Base-by-base conservation (phyloP, 257 asterid species). In the Nicotiana benthamiana region DNA sequence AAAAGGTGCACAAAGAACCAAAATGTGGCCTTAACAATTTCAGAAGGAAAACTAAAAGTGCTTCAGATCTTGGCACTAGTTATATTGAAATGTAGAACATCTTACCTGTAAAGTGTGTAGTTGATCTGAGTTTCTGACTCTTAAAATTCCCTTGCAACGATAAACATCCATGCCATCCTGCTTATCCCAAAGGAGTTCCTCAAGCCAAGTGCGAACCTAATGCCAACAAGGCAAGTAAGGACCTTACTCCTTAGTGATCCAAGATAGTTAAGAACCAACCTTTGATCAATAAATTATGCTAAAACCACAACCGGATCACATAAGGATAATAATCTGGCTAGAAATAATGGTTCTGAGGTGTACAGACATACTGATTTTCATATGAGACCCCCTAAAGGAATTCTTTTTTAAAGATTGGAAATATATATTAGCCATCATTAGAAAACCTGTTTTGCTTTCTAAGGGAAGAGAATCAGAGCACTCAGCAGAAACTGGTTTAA, bases 141-240 rank as follows among this genome's bases (percentile, higher is more conserved):
- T 92, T 76, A 95, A 65, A 87, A 95, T 82, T 79, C 99, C 99
- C 85, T 93, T 95, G 89, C 99, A 92, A 24, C 99, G 94, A 80
- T 95, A 95, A 75, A 93, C 90, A 89, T 95, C 98, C 98, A 95
- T 95, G 87, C 86, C 93, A 76, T 92, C 83, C 83, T 91, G 92
- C 65, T 92, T 93, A 46, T 93, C 98, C 99, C 99, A 93, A 65
- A 95, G 97, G 79, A 95, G 86, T 82, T 95, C 99, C 86, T 95
- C 99, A 72, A 95, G 89, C 96, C 99, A 93, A 68, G 82, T 40
- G 54, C 88, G 91, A 59, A 90, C 88, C 99, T 95, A 62, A 64
- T 26, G 34, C 40, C 61, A 74, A 22, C 26, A 48, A 74, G 61
- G 9, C 0, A 20, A 72, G 48, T 43, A 20, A 74, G 61, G 78